Evolutionary conservation across 208 protist species (phyloP), one percentile per base, ranked within the genome.

Genomic region (Wallacemonas sp.): DNA sequence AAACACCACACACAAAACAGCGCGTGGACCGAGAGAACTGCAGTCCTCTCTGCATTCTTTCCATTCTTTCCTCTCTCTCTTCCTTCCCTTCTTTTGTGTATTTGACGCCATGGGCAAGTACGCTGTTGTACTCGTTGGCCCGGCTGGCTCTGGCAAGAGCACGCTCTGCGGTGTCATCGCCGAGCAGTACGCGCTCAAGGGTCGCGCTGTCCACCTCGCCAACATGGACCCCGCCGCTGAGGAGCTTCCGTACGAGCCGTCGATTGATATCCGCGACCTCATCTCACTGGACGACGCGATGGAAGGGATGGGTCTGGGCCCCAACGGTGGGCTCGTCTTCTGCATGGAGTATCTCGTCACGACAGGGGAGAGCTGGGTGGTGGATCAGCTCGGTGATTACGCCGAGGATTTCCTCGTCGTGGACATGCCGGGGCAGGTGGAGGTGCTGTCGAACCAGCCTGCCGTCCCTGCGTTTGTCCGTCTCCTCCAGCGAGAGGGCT

Each of bases 141-240:
- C 95, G 23, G 94, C 95, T 9, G 95, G 95, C 8, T 89, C 80
- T 34, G 95, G 95, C 33, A 98, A 98, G 78, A 96, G 87, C 61
- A 98, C 95, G 2, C 81, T 96, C 14, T 97, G 95, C 68, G 60
- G 54, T 14, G 78, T 87, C 6, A 41, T 98, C 23, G 70, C 85
- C 0, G 90, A 98, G 67, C 88, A 97, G 72, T 95, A 93, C 70
- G 78, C 88, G 12, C 76, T 60, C 21, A 87, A 92, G 44, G 89
- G 90, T 29, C 83, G 96, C 36, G 85, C 87, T n/a, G 88, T 90
- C 17, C 90, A 96, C 66, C 79, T 99, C n/a, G 88, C 98, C 29
- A 99, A 99, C 86, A 85, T 99, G 41, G 99, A 99, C 74, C 99
- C 99, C 2, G 98, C 98, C 4, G 98, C 98, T 61, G 98, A 99